Evolutionary conservation across 208 protist species (phyloP).

Genomic region (Borovskyia barvae): DNA sequence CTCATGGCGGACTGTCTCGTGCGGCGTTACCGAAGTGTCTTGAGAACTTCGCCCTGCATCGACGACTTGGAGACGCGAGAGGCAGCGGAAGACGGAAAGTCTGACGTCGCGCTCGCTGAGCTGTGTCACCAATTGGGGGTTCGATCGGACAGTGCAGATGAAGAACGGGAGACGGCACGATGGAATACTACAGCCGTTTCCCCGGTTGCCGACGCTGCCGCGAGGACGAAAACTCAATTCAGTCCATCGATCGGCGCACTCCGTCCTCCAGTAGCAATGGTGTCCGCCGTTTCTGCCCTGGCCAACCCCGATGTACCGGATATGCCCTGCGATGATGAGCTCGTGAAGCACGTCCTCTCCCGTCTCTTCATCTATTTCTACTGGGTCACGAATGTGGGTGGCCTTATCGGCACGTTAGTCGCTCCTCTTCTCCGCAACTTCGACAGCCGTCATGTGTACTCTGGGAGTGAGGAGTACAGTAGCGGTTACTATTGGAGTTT

Average conservation of each 20-base stretch:
- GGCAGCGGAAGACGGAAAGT: background rate
- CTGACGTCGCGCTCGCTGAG: too few species aligned
- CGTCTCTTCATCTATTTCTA: conserved; percentile 53
- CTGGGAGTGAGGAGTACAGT: conserved; percentile 32
- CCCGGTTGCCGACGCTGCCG: too few species aligned
- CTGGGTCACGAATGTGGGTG: conserved; percentile 53
- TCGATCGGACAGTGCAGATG: background rate
- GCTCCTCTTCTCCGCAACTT: conserved; percentile 51
- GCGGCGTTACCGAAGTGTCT: conserved; percentile 14
- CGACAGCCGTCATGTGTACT: conserved; percentile 21
- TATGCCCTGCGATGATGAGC: conserved; percentile 1
- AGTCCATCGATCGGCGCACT: too few species aligned
- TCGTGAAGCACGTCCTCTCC: conserved; percentile 32
- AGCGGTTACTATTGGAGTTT: conserved; percentile 75
- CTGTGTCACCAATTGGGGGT: too few species aligned
- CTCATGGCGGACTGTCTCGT: conserved; percentile 68
- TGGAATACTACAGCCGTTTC: too few species aligned
- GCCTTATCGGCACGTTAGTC: conserved; percentile 51
- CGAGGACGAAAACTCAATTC: too few species aligned
- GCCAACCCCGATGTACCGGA: background rate
- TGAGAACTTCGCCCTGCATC: background rate
- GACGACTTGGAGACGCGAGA: background rate
- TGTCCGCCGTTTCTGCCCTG: background rate
- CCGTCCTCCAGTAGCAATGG: too few species aligned
- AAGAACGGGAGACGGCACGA: background rate